A percentile compares a stretch with the other conserved stretches of the same genome.
Evolutionary conservation across 352 stramenopile genomes (phyloP).

Genomic region (Blastocystis sp.): DNA sequence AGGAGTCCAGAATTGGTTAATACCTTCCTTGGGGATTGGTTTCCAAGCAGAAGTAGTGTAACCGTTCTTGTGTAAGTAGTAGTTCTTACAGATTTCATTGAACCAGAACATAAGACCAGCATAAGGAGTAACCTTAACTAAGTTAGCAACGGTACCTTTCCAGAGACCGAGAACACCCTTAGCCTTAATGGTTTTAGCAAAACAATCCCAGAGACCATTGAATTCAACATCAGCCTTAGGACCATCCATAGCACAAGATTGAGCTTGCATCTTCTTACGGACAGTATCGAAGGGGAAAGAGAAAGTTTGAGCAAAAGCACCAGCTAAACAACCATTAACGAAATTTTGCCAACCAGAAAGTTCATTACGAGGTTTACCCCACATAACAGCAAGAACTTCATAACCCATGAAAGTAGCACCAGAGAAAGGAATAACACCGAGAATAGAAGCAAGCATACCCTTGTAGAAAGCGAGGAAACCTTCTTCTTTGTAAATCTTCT

Average conservation of each 20-base stretch:
- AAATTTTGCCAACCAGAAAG: slow-evolving; percentile 19
- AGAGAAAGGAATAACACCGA: slow-evolving; percentile 35
- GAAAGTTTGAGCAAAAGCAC: slow-evolving; percentile 16
- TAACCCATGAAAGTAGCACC: slow-evolving; percentile 25
- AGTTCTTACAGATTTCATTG: slow-evolving; percentile 23
- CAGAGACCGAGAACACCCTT: slow-evolving; percentile 13
- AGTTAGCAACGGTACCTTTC: slow-evolving; percentile 19
- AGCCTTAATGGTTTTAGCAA: slow-evolving; percentile 12
- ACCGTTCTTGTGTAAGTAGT: slow-evolving; percentile 11
- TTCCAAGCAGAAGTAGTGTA: slow-evolving; percentile 6
- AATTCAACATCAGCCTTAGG: slow-evolving; percentile 19
- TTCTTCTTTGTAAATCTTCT: slow-evolving; percentile 27
- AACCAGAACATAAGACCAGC: slow-evolving; percentile 3
- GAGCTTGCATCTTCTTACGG: slow-evolving; percentile 30
- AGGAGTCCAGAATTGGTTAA: slow-evolving; percentile 1
- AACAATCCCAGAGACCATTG: slow-evolving; percentile 20
- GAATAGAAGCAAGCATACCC: slow-evolving; percentile 27
- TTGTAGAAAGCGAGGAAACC: slow-evolving; percentile 32
- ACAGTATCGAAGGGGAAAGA: slow-evolving; percentile 24
- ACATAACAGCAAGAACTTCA: slow-evolving; percentile 25
- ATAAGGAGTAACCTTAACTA: slow-evolving; percentile 10
- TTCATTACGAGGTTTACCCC: slow-evolving; percentile 27
- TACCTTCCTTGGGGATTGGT: slow-evolving; percentile 9
- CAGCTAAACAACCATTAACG: slow-evolving; percentile 28
- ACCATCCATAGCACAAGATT: background rate